A percentile compares a stretch with the other conserved stretches of the same genome.
Conservation (phyloP, 306 rosid species). For the Acacia confusa region DNA sequence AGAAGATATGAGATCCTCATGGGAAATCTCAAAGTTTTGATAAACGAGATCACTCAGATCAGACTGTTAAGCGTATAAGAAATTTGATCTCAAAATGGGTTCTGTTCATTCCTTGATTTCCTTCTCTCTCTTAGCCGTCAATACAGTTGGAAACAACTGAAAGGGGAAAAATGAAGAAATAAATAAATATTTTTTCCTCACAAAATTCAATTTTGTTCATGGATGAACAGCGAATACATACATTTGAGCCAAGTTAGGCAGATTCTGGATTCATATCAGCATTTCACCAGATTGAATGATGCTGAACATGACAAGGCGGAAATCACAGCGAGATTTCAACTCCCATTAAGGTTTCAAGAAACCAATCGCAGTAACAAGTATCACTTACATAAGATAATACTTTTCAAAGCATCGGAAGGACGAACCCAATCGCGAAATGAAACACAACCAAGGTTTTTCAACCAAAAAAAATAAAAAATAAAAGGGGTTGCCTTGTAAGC, state of each 20-base stretch:
- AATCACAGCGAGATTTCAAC: background rate
- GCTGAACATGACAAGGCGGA: background rate
- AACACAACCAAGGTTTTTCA: constrained; percentile 24
- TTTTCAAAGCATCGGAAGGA: background rate
- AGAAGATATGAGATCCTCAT: constrained; percentile 46
- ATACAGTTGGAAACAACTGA: constrained; percentile 62
- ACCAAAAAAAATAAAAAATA: background rate
- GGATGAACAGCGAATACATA: constrained; percentile 41
- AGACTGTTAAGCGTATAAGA: constrained; percentile 40
- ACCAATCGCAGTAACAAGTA: background rate
- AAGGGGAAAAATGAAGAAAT: constrained; percentile 40
- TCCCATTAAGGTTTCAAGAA: background rate
- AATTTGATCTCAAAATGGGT: constrained; percentile 46
- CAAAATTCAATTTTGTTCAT: constrained; percentile 43
- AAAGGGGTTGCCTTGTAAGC: constrained; percentile 46
- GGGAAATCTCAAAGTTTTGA: constrained; percentile 70
- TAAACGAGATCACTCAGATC: constrained; percentile 70
- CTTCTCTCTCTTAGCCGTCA: constrained; percentile 43
- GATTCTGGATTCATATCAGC: constrained; percentile 28
- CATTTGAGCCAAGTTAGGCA: constrained; percentile 39
- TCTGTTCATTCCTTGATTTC: constrained; percentile 25
- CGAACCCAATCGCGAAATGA: background rate
- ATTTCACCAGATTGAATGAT: constrained; percentile 6
- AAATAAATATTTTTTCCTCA: constrained; percentile 23
- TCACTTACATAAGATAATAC: background rate